Percentiles rank a stretch among this genome's conserved stretches.
phyloP scores from a whole-genome alignment of 176 grass and related monocot genomes.

The Phyllostachys edulis region DNA sequence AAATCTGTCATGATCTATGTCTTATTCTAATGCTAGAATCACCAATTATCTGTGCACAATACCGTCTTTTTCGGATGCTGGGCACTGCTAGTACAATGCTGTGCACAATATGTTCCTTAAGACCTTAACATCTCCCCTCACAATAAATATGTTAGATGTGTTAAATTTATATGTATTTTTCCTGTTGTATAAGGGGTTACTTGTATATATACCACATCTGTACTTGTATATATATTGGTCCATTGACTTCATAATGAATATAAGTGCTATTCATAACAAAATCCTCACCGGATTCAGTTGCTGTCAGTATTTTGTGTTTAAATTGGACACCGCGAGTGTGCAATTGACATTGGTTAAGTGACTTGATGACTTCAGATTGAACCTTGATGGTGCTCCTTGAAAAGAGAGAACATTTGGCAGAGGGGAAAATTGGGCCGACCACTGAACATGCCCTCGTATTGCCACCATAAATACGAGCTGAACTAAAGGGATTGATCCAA shows the following conservation, averaged over 20 bases:
- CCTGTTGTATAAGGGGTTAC: no score
- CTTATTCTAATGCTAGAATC: not conserved
- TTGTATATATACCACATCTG: no score
- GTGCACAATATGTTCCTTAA: not conserved
- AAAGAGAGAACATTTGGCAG: not conserved
- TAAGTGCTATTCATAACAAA: no score
- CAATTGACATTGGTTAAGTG: not conserved
- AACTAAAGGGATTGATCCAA: not conserved
- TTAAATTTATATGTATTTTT: no score
- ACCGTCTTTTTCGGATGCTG: not conserved
- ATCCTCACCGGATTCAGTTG: not conserved
- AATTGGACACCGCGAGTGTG: not conserved
- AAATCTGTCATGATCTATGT: not conserved
- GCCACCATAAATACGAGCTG: not conserved
- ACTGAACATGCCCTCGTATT: not conserved
- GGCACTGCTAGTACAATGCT: not conserved
- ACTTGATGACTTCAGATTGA: not conserved
- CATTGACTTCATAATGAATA: no score
- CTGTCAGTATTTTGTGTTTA: not conserved
- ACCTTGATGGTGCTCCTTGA: not conserved
- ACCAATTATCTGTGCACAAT: constrained; percentile 1
- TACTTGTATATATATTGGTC: no score
- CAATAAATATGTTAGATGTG: no score
- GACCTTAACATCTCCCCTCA: not conserved
- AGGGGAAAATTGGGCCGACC: not conserved